Base-by-base conservation (phyloP, 306 rosid species). In the Vachellia pachyceras region DNA sequence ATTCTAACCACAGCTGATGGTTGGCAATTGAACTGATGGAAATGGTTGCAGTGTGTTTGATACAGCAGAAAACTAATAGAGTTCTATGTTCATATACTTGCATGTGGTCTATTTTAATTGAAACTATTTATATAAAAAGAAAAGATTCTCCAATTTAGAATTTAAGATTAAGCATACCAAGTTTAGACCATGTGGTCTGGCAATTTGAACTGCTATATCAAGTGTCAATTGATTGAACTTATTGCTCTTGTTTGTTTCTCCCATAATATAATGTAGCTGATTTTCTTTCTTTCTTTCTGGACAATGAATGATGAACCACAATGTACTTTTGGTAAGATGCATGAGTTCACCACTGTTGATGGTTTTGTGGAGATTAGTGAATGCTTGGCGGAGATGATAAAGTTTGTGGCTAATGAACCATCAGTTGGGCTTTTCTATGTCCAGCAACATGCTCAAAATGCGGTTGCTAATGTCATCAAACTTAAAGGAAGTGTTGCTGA, bases 341-440 rank as follows among this genome's bases (percentile, higher is more conserved):
- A 82, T 89, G 93, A 86, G 64, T 92, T 93, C 92, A 91, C 96
- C 84, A 84, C 89, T 64, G 89, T 82, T 75, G 98, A 95, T 82
- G 98, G 98, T 61, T 91, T 93, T 77, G 87, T 89, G 90, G 99
- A 90, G 90, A 89, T 95, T 85, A 90, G 86, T 66, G 93, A 90
- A 60, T 81, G 89, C 85, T 49, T 86, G 82, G 95, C 87, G 33
- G 99, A 90, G 88, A 95, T 93, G 98, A 95, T 91, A 78, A 93
- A 87, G 76, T 88, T 87, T 29, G 77, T 89, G 36, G 98, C 99
- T 36, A 93, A 95, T 65, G 98, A 95, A 87, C 98, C 98, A 7
- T 95, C 98, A 20, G 88, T 88, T 33, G 99, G 99, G 80, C 94
- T 93, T 80, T 91, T 77, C 90, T 95, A 84, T 76, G 80, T 93